These are phyloP conservation scores for Ceriops zippeliana DNA, from an alignment of 345 rosid genomes.

Conservation along the genomic window DNA sequence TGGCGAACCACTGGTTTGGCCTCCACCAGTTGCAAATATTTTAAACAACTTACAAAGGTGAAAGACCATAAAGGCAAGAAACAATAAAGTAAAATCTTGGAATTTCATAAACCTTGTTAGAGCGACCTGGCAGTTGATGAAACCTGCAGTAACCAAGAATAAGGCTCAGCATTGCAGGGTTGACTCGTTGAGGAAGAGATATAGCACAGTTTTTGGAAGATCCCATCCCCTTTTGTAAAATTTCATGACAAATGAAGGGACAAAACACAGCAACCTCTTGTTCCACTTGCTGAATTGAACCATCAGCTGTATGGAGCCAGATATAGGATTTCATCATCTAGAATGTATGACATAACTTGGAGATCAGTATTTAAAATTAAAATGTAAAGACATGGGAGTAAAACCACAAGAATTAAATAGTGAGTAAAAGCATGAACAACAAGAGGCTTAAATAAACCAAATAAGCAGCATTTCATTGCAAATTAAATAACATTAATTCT, in stretches of 20 bases:
- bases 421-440: too few relatives aligned
- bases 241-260: conserved; percentile 28
- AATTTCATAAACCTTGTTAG: conserved; percentile 51
- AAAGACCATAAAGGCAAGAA: background rate
- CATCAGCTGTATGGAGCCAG: conserved; percentile 30
- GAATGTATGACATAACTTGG: background rate
- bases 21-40: background rate
- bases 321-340: conserved; percentile 31
- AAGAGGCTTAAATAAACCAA: too few relatives aligned
- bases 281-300: conserved; percentile 29
- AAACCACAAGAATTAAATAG: background rate
- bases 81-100: background rate
- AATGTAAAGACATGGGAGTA: background rate
- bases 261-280: conserved; percentile 37
- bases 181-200: conserved; percentile 81
- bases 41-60: background rate
- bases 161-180: conserved; percentile 65
- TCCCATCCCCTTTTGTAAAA: conserved; percentile 56
- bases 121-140: conserved; percentile 85
- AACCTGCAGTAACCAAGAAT: conserved; percentile 88
- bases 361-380: background rate
- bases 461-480: too few relatives aligned
- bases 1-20: background rate
- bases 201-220: conserved; percentile 76
- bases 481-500: too few relatives aligned